Percentiles rank a stretch among this genome's conserved stretches.
Conservation (phyloP, 495 filamentous ascomycete genomes). For the Jackrogersella minutella region DNA sequence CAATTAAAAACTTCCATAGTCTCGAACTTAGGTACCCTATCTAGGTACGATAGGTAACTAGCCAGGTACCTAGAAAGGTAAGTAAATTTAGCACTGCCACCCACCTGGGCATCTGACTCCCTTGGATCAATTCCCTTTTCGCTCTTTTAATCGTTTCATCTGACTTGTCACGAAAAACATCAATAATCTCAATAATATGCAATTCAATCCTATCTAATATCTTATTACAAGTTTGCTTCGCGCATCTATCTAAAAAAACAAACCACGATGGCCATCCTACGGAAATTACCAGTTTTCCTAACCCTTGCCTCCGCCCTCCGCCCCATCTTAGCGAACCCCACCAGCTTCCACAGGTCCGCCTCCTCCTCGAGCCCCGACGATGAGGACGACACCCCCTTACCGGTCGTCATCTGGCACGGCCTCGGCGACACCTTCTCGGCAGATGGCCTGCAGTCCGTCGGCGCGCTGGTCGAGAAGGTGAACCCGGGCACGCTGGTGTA, state of each 20-base stretch:
- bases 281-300: slow-evolving; percentile 25
- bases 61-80: background rate
- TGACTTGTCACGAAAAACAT: slow-evolving; percentile 2
- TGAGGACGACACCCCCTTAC: slow-evolving; percentile 69
- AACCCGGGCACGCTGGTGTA: slow-evolving; percentile 89
- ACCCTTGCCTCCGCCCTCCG: slow-evolving; percentile 13
- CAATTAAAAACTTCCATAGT: slow-evolving; percentile 24
- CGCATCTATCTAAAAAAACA: slow-evolving; percentile 5
- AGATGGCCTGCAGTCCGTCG: slow-evolving; percentile 74
- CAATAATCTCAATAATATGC: slow-evolving; percentile 12
- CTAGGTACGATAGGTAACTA: background rate
- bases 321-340: slow-evolving; percentile 29
- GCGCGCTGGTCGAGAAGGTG: slow-evolving; percentile 68
- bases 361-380: slow-evolving; percentile 36
- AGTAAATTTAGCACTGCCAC: no score
- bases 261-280: slow-evolving; percentile 24
- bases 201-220: background rate
- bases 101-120: no score
- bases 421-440: slow-evolving; percentile 74
- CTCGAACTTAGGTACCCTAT: background rate
- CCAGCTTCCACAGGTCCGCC: slow-evolving; percentile 16
- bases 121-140: slow-evolving; percentile 1
- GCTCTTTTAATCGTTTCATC: background rate
- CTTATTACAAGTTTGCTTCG: background rate
- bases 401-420: slow-evolving; percentile 93